Evolutionary conservation across 208 protist species (phyloP).

Genomic region (Leishmania lainsoni): DNA sequence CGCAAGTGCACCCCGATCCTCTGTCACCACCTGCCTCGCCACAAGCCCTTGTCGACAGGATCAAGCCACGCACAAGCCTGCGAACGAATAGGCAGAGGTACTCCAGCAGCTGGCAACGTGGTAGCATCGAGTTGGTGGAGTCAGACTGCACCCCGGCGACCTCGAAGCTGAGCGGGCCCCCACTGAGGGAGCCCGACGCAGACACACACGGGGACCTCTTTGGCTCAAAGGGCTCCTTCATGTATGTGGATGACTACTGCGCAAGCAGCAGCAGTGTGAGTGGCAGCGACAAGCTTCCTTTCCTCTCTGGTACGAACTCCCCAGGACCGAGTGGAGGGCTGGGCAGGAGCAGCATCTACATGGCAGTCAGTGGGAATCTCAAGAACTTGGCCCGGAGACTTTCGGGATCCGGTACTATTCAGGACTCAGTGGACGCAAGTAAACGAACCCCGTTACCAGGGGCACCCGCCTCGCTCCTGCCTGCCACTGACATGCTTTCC

Average conservation of each 20-base stretch:
- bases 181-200: background rate
- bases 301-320: background rate
- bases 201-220: background rate
- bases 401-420: background rate
- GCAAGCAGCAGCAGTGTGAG: background rate
- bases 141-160: background rate
- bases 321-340: background rate
- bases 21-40: background rate
- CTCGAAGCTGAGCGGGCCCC: background rate
- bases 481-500: background rate
- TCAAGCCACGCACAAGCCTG: too few relatives aligned
- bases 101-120: background rate
- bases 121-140: background rate
- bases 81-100: background rate
- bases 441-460: background rate
- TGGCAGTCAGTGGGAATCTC: background rate
- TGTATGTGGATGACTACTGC: background rate
- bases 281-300: background rate
- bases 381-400: background rate
- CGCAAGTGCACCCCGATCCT: background rate
- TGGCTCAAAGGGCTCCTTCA: background rate
- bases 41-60: background rate
- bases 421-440: background rate
- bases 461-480: background rate
- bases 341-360: background rate